These are phyloP conservation scores for Pholiota microspora DNA, from an alignment of 768 basidiomycete genomes.

Conservation along the genomic window DNA sequence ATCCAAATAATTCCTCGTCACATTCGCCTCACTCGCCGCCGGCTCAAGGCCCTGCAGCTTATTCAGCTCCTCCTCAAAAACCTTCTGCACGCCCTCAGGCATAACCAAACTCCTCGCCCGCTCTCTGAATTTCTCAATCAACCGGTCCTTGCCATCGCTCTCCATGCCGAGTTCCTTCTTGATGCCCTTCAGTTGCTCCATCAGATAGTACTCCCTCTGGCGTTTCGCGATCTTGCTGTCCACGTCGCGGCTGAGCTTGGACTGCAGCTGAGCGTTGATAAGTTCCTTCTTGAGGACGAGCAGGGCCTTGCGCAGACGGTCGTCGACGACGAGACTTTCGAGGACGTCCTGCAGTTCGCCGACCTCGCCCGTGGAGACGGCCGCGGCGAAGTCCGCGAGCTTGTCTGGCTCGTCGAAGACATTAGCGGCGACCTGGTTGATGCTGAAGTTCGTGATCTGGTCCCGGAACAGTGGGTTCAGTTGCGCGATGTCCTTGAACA, in stretches of 20 bases:
- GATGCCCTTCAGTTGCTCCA: conserved; percentile 96
- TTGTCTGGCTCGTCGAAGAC: conserved; percentile 98
- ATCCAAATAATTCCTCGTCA: conserved; percentile 92
- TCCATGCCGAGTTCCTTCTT: conserved; percentile 97
- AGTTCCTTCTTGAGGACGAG: conserved; percentile 96
- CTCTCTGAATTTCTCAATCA: conserved; percentile 91
- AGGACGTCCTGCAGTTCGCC: conserved; percentile 91
- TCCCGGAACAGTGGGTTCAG: conserved; percentile 97
- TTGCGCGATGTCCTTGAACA: conserved; percentile 98
- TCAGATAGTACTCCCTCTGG: conserved; percentile 92
- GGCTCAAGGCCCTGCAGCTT: conserved; percentile 90
- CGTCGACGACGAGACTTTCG: conserved; percentile 82
- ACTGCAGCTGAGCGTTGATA: conserved; percentile 94
- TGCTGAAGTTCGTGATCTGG: conserved; percentile 95
- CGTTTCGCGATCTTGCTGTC: conserved; percentile 94
- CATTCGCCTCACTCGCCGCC: conserved; percentile 89
- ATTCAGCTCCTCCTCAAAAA: conserved; percentile 93
- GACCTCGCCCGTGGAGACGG: conserved; percentile 91
- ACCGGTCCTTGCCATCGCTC: conserved; percentile 90
- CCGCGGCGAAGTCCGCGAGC: conserved; percentile 95
- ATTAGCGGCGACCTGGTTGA: conserved; percentile 88
- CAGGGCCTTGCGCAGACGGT: conserved; percentile 85
- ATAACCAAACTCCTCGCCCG: conserved; percentile 79
- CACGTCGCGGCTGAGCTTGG: conserved; percentile 89
- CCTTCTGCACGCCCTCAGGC: conserved; percentile 87